These are phyloP conservation scores for Lasiodiplodia sp. DNA, from an alignment of 2,329 filamentous ascomycete genomes.

Conservation along the genomic window DNA sequence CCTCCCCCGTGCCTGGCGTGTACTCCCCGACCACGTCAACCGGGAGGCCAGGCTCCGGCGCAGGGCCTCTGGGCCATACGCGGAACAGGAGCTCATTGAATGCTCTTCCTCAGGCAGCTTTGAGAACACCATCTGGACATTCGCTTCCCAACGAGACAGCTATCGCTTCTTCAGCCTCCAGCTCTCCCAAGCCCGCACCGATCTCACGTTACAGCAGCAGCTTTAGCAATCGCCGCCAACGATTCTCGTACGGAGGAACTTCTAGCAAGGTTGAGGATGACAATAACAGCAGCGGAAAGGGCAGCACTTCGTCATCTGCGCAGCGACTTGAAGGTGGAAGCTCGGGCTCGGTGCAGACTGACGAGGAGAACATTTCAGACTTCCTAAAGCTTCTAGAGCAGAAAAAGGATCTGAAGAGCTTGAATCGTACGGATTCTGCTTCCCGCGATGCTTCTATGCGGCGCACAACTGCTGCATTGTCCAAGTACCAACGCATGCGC, in stretches of 20 bases:
- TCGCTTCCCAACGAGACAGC: conserved; percentile 64
- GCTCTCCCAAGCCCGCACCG: conserved; percentile 79
- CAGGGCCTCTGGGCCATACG: conserved; percentile 53
- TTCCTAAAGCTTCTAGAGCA: conserved; percentile 89
- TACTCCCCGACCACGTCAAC: conserved; percentile 61
- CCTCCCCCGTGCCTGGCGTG: conserved; percentile 72
- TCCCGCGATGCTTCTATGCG: conserved; percentile 73
- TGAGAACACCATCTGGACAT: conserved; percentile 66
- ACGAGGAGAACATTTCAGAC: conserved; percentile 92
- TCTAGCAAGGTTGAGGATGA: conserved; percentile 74
- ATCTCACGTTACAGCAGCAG: conserved; percentile 92
- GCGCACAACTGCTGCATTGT: conserved; percentile 79
- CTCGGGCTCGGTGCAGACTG: conserved; percentile 72
- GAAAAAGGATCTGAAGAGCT: conserved; percentile 84
- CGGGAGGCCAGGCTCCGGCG: conserved; percentile 42
- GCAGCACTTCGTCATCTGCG: conserved; percentile 73
- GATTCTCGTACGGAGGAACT: conserved; percentile 77
- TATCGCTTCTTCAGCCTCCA: conserved; percentile 70
- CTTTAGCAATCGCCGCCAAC: conserved; percentile 83
- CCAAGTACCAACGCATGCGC: conserved; percentile 85
- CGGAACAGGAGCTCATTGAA: conserved; percentile 76
- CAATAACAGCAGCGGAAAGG: conserved; percentile 80
- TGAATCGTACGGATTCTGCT: conserved; percentile 69
- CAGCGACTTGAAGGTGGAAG: conserved; percentile 61
- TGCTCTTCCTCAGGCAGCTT: conserved; percentile 76